Evolutionary conservation across 2,329 filamentous ascomycete genomes (phyloP).

Genomic region (Reticulascus tulasneorum): DNA sequence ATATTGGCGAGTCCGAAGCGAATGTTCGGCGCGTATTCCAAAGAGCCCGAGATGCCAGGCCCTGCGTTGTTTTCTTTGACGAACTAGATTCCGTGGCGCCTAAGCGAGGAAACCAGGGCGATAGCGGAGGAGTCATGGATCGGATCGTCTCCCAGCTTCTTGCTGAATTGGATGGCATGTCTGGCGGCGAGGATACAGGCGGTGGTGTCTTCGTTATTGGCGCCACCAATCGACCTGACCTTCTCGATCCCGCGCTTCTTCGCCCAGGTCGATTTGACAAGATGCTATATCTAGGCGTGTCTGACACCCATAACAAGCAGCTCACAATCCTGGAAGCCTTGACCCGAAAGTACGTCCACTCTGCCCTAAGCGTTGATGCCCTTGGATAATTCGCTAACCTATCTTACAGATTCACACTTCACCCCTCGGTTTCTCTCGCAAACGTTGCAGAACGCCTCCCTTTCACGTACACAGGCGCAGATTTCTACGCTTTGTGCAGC

Average conservation of each 20-base stretch:
- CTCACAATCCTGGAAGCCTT: constrained; percentile 89
- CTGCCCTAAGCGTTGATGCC: constrained; percentile 3
- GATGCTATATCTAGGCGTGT: constrained; percentile 95
- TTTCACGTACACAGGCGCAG: constrained; percentile 95
- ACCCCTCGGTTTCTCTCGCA: constrained; percentile 71
- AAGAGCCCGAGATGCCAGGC: constrained; percentile 76
- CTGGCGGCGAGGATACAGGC: constrained; percentile 74
- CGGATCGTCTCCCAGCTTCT: constrained; percentile 92
- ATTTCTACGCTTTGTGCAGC: constrained; percentile 94
- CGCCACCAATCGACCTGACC: constrained; percentile 89
- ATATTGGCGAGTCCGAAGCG: constrained; percentile 90
- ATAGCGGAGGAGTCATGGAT: constrained; percentile 97
- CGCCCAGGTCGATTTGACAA: constrained; percentile 94
- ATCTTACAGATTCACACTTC: constrained; percentile 69
- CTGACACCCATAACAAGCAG: constrained; percentile 95
- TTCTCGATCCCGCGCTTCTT: constrained; percentile 84
- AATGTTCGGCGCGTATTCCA: constrained; percentile 90
- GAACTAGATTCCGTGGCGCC: constrained; percentile 91
- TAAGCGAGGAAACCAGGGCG: constrained; percentile 94
- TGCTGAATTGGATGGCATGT: constrained; percentile 97
- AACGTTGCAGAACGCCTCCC: constrained; percentile 74
- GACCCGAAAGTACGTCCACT: constrained; percentile 74
- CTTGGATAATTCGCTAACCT: constrained; percentile 3
- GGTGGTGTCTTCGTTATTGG: constrained; percentile 95
- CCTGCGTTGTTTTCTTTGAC: constrained; percentile 91